Conservation (phyloP, 768 basidiomycete species). For the Boletus patriciae region DNA sequence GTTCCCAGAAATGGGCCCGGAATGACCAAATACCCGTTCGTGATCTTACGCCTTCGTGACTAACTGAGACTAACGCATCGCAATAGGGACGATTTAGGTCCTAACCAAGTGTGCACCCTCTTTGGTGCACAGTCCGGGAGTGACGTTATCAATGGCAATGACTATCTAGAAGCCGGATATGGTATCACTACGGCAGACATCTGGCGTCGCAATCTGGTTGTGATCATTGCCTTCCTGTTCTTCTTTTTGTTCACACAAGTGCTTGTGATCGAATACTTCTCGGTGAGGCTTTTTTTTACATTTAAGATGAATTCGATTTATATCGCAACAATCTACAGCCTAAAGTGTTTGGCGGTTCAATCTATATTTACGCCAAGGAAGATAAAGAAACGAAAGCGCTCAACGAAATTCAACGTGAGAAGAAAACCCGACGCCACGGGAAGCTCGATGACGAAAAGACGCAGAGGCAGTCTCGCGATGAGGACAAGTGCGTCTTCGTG, state of each 20-base stretch:
- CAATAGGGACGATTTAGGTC: conserved; percentile 48
- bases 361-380: conserved; percentile 64
- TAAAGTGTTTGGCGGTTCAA: conserved; percentile 37
- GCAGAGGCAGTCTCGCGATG: conserved; percentile 22
- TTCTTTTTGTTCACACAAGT: conserved; percentile 71
- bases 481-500: conserved; percentile 13
- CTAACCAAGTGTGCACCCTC: conserved; percentile 78
- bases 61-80: conserved; percentile 12
- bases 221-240: conserved; percentile 68
- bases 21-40: conserved; percentile 61
- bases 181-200: conserved; percentile 49
- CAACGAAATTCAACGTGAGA: conserved; percentile 53
- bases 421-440: conserved; percentile 45
- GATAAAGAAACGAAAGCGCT: conserved; percentile 50
- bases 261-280: conserved; percentile 62
- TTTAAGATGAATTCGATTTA: not conserved
- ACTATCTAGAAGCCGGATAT: conserved; percentile 62
- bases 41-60: conserved; percentile 4
- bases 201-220: conserved; percentile 69
- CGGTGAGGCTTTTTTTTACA: conserved; percentile 40
- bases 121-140: conserved; percentile 63
- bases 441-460: conserved; percentile 29
- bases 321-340: conserved; percentile 23
- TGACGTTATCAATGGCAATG: conserved; percentile 51
- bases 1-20: conserved; percentile 64